Evolutionary conservation across 805 yeast genomes (phyloP), one percentile per base, ranked within the genome.

Genomic region (Ogataea wickerhamii): DNA sequence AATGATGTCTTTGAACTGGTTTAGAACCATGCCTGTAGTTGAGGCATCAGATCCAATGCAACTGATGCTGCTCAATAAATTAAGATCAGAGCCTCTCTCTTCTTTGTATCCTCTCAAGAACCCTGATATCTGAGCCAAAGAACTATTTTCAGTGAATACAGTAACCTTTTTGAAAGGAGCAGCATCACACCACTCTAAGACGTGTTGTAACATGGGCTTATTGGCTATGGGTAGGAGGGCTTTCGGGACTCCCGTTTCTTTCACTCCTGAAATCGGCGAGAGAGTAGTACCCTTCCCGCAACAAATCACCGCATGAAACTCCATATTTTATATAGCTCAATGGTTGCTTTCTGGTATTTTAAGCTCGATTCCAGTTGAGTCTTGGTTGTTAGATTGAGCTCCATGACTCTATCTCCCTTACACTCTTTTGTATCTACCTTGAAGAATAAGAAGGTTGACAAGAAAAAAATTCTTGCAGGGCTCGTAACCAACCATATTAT

Each of bases 221-320:
- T 89, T 89, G 6, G 93, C 98, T 24, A 93, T 70, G 2, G 98
- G 98, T 30, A 94, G 63, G 34, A 89, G 66, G 0, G 97, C 94
- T 65, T 93, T 93, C 6, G 94, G 76, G 5, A 74, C 58, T 13
- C 93, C 89, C 2, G 82, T 68, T 12, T 76, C 72, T 34, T 80
- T 67, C 25, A 68, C 70, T 19, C 73, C 66, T 0, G 89, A 74
- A 45, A 91, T 76, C 0, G 98, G 98, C 12, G 76, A 58, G 49
- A 93, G 68, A 32, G 72, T 70, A 14, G 68, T 68, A 11, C 98
- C 98, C 36, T 75, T 78, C 2, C 98, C 98, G 65, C 98, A 89
- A 40, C 87, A 76, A 16, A 91, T 76, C 34, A 91, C 73, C 1
- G 96, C 97, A 55, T 89, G 96, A 58, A 88, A 83, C 64, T 88